Percentiles rank a stretch among this genome's conserved stretches.
Evolutionary conservation across 164 flowering plant genomes (phyloP).

Genomic region (Houttuynia cordata): DNA sequence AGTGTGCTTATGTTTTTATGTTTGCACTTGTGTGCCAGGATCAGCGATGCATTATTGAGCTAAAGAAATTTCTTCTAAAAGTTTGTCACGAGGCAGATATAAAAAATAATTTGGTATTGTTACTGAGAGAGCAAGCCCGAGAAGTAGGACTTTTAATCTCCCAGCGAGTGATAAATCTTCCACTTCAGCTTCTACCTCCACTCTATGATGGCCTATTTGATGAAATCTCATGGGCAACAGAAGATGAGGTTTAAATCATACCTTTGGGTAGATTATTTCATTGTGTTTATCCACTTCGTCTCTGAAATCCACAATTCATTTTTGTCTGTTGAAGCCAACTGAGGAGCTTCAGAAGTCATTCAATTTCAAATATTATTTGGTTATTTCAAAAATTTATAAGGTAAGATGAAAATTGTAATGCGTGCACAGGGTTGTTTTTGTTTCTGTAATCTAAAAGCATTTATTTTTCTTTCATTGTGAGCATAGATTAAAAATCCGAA

Average conservation of each 20-base stretch:
- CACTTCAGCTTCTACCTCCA: slow-evolving; percentile 79
- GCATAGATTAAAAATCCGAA: slow-evolving; percentile 30
- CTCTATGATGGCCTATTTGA: slow-evolving; percentile 85
- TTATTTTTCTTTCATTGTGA: too few relatives aligned
- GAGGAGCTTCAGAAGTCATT: slow-evolving; percentile 59
- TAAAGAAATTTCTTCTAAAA: slow-evolving; percentile 53
- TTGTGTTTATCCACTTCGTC: not conserved
- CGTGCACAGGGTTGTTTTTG: slow-evolving; percentile 4
- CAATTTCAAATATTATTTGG: slow-evolving; percentile 45
- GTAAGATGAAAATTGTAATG: slow-evolving; percentile 17
- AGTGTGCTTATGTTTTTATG: not conserved
- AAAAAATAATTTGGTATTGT: slow-evolving; percentile 19
- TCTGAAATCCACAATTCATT: slow-evolving; percentile 4
- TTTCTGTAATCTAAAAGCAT: not conserved
- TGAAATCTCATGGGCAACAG: slow-evolving; percentile 84
- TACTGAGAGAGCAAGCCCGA: slow-evolving; percentile 45
- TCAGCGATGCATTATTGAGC: slow-evolving; percentile 42
- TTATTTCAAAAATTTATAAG: slow-evolving; percentile 45
- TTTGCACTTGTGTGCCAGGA: slow-evolving; percentile 25
- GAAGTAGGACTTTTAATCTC: slow-evolving; percentile 74
- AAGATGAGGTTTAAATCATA: slow-evolving; percentile 37
- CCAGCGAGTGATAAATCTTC: slow-evolving; percentile 74
- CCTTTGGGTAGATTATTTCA: not conserved
- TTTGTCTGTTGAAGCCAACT: slow-evolving; percentile 44
- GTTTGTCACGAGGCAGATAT: slow-evolving; percentile 32